These are phyloP conservation scores for Mycena kentingensis DNA, from an alignment of 768 basidiomycete species.

Conservation along the genomic window DNA sequence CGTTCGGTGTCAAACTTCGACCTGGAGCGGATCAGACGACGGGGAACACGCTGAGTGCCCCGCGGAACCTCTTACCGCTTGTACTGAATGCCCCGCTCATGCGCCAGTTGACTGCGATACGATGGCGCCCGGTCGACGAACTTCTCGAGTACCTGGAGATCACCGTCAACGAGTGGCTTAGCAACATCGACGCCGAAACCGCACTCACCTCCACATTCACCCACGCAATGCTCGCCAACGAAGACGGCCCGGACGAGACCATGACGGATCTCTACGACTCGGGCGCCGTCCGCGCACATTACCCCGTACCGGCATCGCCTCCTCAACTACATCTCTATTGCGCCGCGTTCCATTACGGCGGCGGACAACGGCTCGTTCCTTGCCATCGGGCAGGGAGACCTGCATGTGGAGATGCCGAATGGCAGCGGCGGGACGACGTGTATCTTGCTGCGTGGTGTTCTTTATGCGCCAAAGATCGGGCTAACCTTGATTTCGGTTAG, in stretches of 20 bases:
- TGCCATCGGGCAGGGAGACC: constrained; percentile 35
- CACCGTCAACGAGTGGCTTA: constrained; percentile 8
- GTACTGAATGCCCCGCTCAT: too few species aligned
- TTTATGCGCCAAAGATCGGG: constrained; percentile 33
- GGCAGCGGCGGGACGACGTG: constrained; percentile 19
- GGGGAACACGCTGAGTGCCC: too few species aligned
- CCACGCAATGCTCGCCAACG: constrained; percentile 7
- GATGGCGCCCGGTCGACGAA: too few species aligned
- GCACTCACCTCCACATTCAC: constrained; percentile 5
- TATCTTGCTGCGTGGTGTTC: constrained; percentile 32
- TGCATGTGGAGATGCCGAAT: constrained; percentile 29
- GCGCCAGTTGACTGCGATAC: too few species aligned
- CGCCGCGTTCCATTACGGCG: constrained; percentile 32
- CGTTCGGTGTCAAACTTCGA: too few species aligned
- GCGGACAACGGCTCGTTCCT: constrained; percentile 32
- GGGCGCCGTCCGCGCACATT: constrained; percentile 39
- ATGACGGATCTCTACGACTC: too few species aligned
- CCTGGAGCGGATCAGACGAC: too few species aligned
- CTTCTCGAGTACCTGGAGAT: too few species aligned
- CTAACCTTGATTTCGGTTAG: constrained; percentile 37
- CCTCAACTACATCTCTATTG: too few species aligned
- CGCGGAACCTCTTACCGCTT: too few species aligned
- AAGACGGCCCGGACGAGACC: constrained; percentile 28
- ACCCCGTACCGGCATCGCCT: constrained; percentile 34
- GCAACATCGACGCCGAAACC: constrained; percentile 1